Evolutionary conservation across 768 basidiomycete species (phyloP), one percentile per base, ranked within the genome.

Genomic region (Tricholoma terreum): DNA sequence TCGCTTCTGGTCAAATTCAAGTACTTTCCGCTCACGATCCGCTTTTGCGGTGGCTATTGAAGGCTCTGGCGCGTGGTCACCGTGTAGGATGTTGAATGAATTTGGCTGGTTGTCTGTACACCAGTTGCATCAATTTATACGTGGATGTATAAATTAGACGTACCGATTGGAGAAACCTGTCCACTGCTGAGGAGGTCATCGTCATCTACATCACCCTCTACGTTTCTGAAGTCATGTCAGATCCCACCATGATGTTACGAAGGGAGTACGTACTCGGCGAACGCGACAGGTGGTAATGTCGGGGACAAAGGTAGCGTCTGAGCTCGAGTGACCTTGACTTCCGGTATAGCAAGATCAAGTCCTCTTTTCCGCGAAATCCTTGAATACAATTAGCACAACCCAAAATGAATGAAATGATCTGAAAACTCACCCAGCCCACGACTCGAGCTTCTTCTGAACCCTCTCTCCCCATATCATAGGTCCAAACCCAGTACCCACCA

Each of bases 101-200:
- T 30, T 62, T 10, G 59, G 62, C 15, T 58, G 45, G 50, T 61
- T 57, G 34, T 67, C 67, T 65, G 22, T 7, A 54, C 10, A 19
- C 2, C 31, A 14, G 22, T 24, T 43, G 33, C 12, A 46, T n/a
- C 12, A 1, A 27, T 33, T 27, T 11, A 19, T 2, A 19, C 31
- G 31, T 58, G 6, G 48, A 5, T 43, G 15, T 9, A 14, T 21
- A 52, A 21, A 54, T 53, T 8, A 40, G 21, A 71, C 80, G 64
- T 68, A 86, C 89, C 84, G 59, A 81, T 73, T 6, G 89, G 88
- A 22, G 89, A 92, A 1, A 79, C 82, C 65, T 90, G 90, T 0
- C 88, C 89, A 64, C 89, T 91, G 67, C 90, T 91, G 50, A 87
- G 70, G n/a, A 86, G 71, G 12, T 87, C 85, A 12, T 87, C 87